phyloP scores from a whole-genome alignment of 306 rosid genomes.

The Quercus suber region DNA sequence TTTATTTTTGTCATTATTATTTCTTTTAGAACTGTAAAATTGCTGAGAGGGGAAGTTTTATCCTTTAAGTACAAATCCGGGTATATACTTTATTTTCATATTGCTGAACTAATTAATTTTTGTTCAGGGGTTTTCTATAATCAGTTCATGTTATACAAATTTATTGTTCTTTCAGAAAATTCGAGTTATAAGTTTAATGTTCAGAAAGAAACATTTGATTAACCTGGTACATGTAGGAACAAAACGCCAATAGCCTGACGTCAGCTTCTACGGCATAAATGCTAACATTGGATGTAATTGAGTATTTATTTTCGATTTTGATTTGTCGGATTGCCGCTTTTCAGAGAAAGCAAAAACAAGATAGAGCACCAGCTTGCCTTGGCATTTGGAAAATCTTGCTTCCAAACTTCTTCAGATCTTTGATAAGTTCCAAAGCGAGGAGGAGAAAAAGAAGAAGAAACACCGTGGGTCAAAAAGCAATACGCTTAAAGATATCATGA shows the following conservation, averaged over 20 bases:
- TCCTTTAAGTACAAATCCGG: not conserved
- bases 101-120: not conserved
- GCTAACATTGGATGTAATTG: not conserved
- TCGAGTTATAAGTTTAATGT: not conserved
- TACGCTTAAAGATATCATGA: conserved; percentile 1
- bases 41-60: not conserved
- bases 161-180: not conserved
- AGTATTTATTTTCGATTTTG: not conserved
- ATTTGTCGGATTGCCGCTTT: conserved; percentile 28
- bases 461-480: conserved; percentile 4
- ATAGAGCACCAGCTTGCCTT: conserved; percentile 33
- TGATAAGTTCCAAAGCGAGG: conserved; percentile 13
- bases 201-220: not conserved
- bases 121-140: not conserved
- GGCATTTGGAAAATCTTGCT: conserved; percentile 42
- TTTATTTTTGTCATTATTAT: not conserved
- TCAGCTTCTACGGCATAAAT: too few relatives aligned
- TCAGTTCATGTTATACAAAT: not conserved
- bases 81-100: not conserved
- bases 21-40: not conserved
- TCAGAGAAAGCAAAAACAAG: conserved; percentile 27
- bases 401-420: conserved; percentile 39
- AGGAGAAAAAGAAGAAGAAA: conserved; percentile 28
- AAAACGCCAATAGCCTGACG: too few relatives aligned
- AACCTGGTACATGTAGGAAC: not conserved